A percentile compares a stretch with the other conserved stretches of the same genome.
Evolutionary conservation across 2,329 filamentous ascomycete genomes (phyloP).

Genomic region (Cladophialophora exuberans): DNA sequence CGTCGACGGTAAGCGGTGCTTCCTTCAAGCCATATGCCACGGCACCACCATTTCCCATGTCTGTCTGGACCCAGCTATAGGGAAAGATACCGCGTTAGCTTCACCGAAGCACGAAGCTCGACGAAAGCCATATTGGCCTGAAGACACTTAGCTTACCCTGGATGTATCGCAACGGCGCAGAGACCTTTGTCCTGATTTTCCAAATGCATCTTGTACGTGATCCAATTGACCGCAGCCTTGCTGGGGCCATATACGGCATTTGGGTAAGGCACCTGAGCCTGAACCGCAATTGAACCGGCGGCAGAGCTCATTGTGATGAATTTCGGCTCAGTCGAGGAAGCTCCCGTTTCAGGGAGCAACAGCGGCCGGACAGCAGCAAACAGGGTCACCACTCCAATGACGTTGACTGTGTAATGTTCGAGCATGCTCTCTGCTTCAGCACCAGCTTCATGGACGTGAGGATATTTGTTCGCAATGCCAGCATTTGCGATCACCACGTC

Average conservation of each 20-base stretch:
- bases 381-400: conserved; percentile 44
- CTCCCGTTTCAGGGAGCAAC: conserved; percentile 37
- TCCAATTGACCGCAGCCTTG: conserved; percentile 47
- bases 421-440: conserved; percentile 43
- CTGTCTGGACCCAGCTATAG: conserved; percentile 32
- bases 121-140: neutral
- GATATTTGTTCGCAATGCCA: conserved; percentile 42
- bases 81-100: neutral
- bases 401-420: conserved; percentile 40
- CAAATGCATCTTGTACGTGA: conserved; percentile 42
- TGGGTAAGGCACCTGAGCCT: conserved; percentile 8
- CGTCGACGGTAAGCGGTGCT: conserved; percentile 31
- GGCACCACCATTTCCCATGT: conserved; percentile 32
- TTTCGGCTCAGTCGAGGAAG: conserved; percentile 1
- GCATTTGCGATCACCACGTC: conserved; percentile 58
- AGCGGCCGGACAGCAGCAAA: conserved; percentile 51
- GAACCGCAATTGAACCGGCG: conserved; percentile 5
- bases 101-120: neutral
- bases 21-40: conserved; percentile 25
- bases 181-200: conserved; percentile 36
- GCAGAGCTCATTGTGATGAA: conserved; percentile 21
- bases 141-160: conserved; percentile 15
- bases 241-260: conserved; percentile 45
- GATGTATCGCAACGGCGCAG: conserved; percentile 18
- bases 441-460: conserved; percentile 38